A percentile compares a stretch with the other conserved stretches of the same genome.
Conservation (phyloP, 345 rosid species). For the Hevea brasiliensis region DNA sequence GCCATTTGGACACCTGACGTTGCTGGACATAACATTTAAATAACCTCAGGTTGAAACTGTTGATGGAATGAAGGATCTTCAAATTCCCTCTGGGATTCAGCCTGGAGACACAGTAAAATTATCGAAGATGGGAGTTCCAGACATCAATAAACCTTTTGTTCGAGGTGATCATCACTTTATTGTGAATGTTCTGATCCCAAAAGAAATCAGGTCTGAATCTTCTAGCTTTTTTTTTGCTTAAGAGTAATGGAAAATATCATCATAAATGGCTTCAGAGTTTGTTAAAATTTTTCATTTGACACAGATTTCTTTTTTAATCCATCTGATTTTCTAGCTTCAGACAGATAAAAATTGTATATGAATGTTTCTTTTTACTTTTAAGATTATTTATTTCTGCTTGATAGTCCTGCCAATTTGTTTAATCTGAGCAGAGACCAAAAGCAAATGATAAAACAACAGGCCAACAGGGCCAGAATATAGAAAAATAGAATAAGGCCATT, state of each 20-base stretch:
- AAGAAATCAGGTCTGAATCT: slow-evolving; percentile 54
- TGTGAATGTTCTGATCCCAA: slow-evolving; percentile 77
- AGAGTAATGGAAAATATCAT: background rate
- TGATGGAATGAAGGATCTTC: slow-evolving; percentile 71
- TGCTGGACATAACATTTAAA: slow-evolving; percentile 1
- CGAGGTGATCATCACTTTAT: slow-evolving; percentile 85
- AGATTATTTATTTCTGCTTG: background rate
- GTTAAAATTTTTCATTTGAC: background rate
- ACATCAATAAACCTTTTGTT: slow-evolving; percentile 60
- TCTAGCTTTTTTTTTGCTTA: slow-evolving; percentile 9
- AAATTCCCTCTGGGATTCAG: slow-evolving; percentile 78
- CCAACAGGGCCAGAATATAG: background rate
- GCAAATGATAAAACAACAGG: background rate
- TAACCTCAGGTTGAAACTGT: slow-evolving; percentile 81
- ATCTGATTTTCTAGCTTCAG: too few relatives aligned
- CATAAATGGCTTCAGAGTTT: background rate
- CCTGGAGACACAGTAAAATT: slow-evolving; percentile 75
- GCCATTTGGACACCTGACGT: background rate
- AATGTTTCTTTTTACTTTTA: too few relatives aligned
- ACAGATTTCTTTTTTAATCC: background rate
- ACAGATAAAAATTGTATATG: too few relatives aligned
- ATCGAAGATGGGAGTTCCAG: slow-evolving; percentile 72
- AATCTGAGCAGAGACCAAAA: background rate
- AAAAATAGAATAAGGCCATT: too few relatives aligned
- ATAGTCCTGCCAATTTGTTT: background rate